Evolutionary conservation across 2,329 filamentous ascomycete species (phyloP), one percentile per base, ranked within the genome.

Genomic region (Alternaria burnsii): DNA sequence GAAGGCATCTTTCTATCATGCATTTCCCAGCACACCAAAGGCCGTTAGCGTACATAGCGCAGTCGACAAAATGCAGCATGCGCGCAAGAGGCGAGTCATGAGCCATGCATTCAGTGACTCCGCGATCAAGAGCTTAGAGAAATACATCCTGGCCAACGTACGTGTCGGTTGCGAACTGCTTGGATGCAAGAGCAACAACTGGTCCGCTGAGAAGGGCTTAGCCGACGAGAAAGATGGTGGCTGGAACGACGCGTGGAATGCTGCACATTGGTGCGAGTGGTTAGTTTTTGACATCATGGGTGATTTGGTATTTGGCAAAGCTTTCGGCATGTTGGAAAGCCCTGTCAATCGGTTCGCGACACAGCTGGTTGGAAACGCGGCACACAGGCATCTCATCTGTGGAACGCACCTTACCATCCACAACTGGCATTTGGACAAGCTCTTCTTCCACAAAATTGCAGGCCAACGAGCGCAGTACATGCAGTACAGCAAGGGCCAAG

Each of bases 251-350:
- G 67, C 76, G 16, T 76, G 80, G 67, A 81, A 85, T 55, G 80
- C 84, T 63, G 79, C 79, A 9, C 71, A 80, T 53, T 81, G 79
- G 76, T 75, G 76, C 71, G 73, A 81, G 59, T 83, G 78, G 73
- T 69, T 85, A 38, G 78, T 81, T 11, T 82, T 85, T 61, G 84
- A 86, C 58, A 80, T 85, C 57, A 85, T 86, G 80, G 82, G 82
- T 12, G 82, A 84, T 60, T 66, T 83, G 20, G 78, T 78, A 26
- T 81, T 83, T 65, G 80, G 80, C 3, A 80, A 82, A 64, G 71
- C 80, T 42, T 81, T 83, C 63, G 74, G 76, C 32, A 80, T 81
- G 79, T 63, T 83, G 54, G 76, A 79, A 61, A 73, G 77, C 16
- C 73, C 75, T 5, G 68, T 65, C 32, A 81, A 82, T 59, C 72